phyloP scores from a whole-genome alignment of 2,329 filamentous ascomycete genomes.

The Fusarium tricinctum region DNA sequence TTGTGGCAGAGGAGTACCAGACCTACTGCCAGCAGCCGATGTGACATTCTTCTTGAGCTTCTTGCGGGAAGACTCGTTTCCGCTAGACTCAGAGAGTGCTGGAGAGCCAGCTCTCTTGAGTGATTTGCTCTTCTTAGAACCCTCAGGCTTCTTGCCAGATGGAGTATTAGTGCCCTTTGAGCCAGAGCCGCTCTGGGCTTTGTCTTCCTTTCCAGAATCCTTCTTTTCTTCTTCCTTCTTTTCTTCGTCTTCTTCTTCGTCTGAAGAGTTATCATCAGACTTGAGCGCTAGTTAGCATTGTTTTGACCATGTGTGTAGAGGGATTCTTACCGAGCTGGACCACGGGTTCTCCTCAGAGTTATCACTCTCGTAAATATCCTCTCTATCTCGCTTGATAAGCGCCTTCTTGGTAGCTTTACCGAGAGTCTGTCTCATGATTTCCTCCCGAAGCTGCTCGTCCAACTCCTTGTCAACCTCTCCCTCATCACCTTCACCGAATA shows the following conservation, averaged over 20 bases:
- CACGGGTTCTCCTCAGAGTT: slow-evolving; percentile 61
- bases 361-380: slow-evolving; percentile 86
- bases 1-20: slow-evolving; percentile 67
- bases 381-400: slow-evolving; percentile 86
- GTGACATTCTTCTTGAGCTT: slow-evolving; percentile 75
- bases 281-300: slow-evolving; percentile 48
- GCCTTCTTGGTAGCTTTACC: slow-evolving; percentile 85
- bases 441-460: slow-evolving; percentile 76
- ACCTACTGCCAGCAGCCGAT: slow-evolving; percentile 66
- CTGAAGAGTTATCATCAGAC: slow-evolving; percentile 64
- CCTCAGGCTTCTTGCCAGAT: slow-evolving; percentile 61
- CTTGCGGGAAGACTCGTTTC: slow-evolving; percentile 89
- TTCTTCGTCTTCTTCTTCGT: slow-evolving; percentile 56
- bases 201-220: slow-evolving; percentile 63
- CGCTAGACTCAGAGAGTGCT: slow-evolving; percentile 89
- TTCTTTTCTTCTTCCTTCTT: slow-evolving; percentile 63
- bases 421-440: slow-evolving; percentile 76
- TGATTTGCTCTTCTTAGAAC: slow-evolving; percentile 68
- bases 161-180: slow-evolving; percentile 76
- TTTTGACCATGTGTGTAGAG: neutral
- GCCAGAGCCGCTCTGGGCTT: slow-evolving; percentile 67
- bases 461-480: slow-evolving; percentile 80
- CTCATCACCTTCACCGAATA: slow-evolving; percentile 80
- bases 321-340: slow-evolving; percentile 55
- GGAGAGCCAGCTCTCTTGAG: slow-evolving; percentile 90